These are phyloP conservation scores for Quillaja saponaria DNA, from an alignment of 306 rosid genomes.

Conservation along the genomic window DNA sequence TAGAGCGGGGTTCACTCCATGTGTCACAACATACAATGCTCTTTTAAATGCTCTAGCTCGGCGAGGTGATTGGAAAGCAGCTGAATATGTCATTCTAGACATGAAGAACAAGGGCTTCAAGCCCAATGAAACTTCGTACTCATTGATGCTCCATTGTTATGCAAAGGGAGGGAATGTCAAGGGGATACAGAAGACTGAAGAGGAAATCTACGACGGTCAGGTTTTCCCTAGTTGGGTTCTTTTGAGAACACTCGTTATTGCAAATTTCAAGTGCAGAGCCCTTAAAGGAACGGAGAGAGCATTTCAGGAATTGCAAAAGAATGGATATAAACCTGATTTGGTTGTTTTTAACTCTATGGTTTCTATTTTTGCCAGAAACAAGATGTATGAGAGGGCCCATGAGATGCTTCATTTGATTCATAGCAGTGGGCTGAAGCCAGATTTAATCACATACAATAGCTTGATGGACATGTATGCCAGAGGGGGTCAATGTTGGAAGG, in stretches of 20 bases:
- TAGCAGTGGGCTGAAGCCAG: conserved; percentile 67
- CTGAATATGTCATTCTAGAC: conserved; percentile 71
- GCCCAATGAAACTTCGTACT: conserved; percentile 83
- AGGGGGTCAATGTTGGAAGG: conserved; percentile 85
- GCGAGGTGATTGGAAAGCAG: conserved; percentile 81
- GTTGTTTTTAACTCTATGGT: conserved; percentile 80
- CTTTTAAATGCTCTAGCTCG: conserved; percentile 86
- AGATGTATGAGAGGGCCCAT: conserved; percentile 58
- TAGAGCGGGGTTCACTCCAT: conserved; percentile 74
- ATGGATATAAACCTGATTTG: conserved; percentile 86
- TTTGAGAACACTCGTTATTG: conserved; percentile 72
- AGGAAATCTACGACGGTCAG: conserved; percentile 65
- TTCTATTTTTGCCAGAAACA: conserved; percentile 68
- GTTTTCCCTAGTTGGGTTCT: conserved; percentile 86
- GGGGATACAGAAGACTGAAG: conserved; percentile 72
- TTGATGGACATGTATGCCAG: conserved; percentile 87
- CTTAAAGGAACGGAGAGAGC: conserved; percentile 86
- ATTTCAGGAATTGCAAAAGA: conserved; percentile 56
- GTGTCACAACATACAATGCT: conserved; percentile 81
- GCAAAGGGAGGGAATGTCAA: conserved; percentile 72
- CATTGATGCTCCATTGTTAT: conserved; percentile 77
- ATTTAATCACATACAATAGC: conserved; percentile 77
- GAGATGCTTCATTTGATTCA: conserved; percentile 64
- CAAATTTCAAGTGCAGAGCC: conserved; percentile 78
- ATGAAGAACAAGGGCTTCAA: conserved; percentile 81